phyloP scores from a whole-genome alignment of 2,329 filamentous ascomycete species.

The Spiromastix sp. region DNA sequence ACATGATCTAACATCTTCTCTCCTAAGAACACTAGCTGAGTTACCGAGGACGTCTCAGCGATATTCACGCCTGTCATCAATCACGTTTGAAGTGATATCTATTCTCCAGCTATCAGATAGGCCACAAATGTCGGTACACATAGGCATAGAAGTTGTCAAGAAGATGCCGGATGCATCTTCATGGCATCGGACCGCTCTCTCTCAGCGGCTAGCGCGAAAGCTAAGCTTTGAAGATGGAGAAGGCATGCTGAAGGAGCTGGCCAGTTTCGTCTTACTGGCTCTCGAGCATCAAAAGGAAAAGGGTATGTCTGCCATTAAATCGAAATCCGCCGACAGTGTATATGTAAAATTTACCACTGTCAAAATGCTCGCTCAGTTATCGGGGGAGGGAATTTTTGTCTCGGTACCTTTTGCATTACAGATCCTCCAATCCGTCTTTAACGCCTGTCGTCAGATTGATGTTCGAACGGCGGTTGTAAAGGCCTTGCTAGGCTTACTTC shows the following conservation, averaged over 20 bases:
- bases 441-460: constrained; percentile 8
- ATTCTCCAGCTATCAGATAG: constrained; percentile 10
- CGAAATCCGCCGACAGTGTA: background rate
- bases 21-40: constrained; percentile 4
- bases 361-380: constrained; percentile 12
- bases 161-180: constrained; percentile 12
- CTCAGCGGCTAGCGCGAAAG: constrained; percentile 2
- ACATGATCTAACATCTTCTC: constrained; percentile 6
- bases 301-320: background rate
- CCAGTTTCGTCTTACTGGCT: constrained; percentile 5
- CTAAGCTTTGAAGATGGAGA: constrained; percentile 7
- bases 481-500: constrained; percentile 9
- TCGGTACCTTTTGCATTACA: constrained; percentile 2
- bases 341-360: constrained; percentile 11
- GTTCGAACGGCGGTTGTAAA: constrained; percentile 8
- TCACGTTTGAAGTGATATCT: constrained; percentile 7
- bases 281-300: constrained; percentile 2
- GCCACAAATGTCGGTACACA: constrained; percentile 10
- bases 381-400: constrained; percentile 9
- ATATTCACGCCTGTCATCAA: constrained; percentile 3
- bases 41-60: background rate
- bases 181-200: constrained; percentile 10
- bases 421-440: constrained; percentile 9
- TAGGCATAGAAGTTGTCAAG: constrained; percentile 8
- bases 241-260: constrained; percentile 6